Base-by-base conservation (phyloP, 2,329 filamentous ascomycete genomes). In the Neopestalotiopsis sp. region DNA sequence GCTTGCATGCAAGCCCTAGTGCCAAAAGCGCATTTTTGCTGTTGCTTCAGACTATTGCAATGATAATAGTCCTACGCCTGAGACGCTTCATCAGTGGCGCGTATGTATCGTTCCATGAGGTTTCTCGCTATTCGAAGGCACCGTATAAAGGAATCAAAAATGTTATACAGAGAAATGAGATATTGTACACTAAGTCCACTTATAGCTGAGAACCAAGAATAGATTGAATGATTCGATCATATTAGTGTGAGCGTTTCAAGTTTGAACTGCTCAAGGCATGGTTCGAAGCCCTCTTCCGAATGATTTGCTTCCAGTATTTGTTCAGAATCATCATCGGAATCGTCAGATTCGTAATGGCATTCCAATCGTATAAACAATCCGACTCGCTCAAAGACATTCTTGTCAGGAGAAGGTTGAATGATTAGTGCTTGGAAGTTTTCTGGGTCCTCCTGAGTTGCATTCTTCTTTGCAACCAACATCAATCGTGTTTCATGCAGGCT, bases 391-490 rank as follows among this genome's bases (percentile, higher is more conserved):
- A 60, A 60, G 14, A 14, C 14, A 32, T 28, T 60, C 24, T 6
- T 60, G 58, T 60, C 58, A 7, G 7, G 58, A 32, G 7, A 14
- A 12, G 58, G 58, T 34, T 28, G 58, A 34, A 60, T 28, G 13
- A 60, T 12, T 6, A 60, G 58, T 14, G 58, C 58, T 60, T 60
- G 58, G 28, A 60, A n/a, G n/a, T 60, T 60, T 24, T 28, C 12
- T 9, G 58, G 58, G 9, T 6, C n/a, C 28, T 28, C 28, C 14
- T 17, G 34, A 12, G 13, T 28, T 6, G 58, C 58, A 24, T 28
- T 4, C 14, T 17, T 60, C 58, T 60, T 28, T 6, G 58, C 58
- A 24, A 60, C 58, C 13, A 60, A n/a, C 58, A 60, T 60, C 17
- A 60, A 12, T 34, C 14, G 58, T 60, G n/a, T 60, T 9, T 28